These are phyloP conservation scores for Diutina sp. DNA, from an alignment of 1,139 yeast genomes.

Conservation along the genomic window DNA sequence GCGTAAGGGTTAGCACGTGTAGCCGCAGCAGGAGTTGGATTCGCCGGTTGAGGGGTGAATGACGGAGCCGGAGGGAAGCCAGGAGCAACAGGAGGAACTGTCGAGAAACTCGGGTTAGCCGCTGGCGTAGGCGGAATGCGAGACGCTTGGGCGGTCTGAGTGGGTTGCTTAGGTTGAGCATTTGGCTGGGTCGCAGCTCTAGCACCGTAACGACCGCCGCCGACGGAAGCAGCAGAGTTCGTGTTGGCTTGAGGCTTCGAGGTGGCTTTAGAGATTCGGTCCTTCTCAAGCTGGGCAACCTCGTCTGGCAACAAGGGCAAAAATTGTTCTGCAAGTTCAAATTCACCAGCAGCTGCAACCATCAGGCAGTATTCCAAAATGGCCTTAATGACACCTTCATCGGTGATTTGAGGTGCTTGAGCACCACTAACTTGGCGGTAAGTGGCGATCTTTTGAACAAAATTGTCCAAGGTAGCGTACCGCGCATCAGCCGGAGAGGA, in stretches of 20 bases:
- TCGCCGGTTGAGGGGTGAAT: slow-evolving; percentile 5
- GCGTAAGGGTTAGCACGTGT: slow-evolving; percentile 9
- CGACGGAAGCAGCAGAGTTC: background rate
- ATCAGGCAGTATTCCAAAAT: slow-evolving; percentile 12
- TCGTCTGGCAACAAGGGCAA: slow-evolving; percentile 58
- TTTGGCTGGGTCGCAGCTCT: background rate
- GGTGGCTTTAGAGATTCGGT: slow-evolving; percentile 50
- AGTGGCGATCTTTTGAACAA: slow-evolving; percentile 74
- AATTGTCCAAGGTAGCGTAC: slow-evolving; percentile 65
- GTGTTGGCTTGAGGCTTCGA: background rate
- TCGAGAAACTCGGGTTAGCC: background rate
- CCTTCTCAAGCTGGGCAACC: slow-evolving; percentile 47
- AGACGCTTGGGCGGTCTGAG: slow-evolving; percentile 1
- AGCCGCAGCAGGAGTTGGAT: slow-evolving; percentile 15
- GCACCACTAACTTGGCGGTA: slow-evolving; percentile 10
- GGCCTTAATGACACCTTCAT: background rate
- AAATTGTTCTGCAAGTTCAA: slow-evolving; percentile 66
- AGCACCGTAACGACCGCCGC: background rate
- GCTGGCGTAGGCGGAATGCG: background rate
- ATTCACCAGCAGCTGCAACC: slow-evolving; percentile 74
- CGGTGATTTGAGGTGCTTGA: background rate
- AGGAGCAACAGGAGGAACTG: background rate
- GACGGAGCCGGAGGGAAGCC: background rate
- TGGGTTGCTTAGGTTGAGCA: background rate
- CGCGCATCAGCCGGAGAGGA: slow-evolving; percentile 76